Conservation (phyloP, 2,329 filamentous ascomycete genomes). For the Stenocarpella maydis region DNA sequence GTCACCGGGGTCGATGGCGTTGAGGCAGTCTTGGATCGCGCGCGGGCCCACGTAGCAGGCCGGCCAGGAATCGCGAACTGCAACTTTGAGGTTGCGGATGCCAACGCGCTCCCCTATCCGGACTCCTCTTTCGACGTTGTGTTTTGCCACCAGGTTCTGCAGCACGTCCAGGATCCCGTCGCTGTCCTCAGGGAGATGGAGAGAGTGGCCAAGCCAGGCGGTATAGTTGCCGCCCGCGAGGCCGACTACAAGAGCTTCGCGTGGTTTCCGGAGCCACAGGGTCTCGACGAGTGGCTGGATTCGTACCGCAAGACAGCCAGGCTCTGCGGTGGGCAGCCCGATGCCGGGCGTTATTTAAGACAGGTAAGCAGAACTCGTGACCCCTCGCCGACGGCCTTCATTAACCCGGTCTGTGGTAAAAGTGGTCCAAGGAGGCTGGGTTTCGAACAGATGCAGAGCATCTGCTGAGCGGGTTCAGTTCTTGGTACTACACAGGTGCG, state of each 20-base stretch:
- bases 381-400: rapidly evolving
- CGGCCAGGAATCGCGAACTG: slow-evolving; percentile 35
- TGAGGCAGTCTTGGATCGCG: slow-evolving; percentile 43
- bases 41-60: slow-evolving; percentile 37
- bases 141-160: slow-evolving; percentile 53
- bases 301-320: slow-evolving; percentile 22
- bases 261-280: slow-evolving; percentile 25
- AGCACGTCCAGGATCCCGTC: slow-evolving; percentile 46
- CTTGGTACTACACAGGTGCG: slow-evolving; percentile 30
- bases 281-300: slow-evolving; percentile 26
- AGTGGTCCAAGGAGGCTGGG: slow-evolving; percentile 33
- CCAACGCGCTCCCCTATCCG: slow-evolving; percentile 50
- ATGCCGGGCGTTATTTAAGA: slow-evolving; percentile 28
- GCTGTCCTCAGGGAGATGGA: slow-evolving; percentile 51
- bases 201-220: slow-evolving; percentile 53
- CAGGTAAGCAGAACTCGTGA: not conserved
- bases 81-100: slow-evolving; percentile 44
- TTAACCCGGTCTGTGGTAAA: not conserved
- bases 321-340: slow-evolving; percentile 28
- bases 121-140: slow-evolving; percentile 53
- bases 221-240: slow-evolving; percentile 48
- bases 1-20: slow-evolving; percentile 52
- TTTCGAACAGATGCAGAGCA: not conserved
- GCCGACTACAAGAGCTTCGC: slow-evolving; percentile 36
- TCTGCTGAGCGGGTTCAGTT: slow-evolving; percentile 14